Evolutionary conservation across 306 rosid species (phyloP).

Genomic region (Cucurbita moschata): DNA sequence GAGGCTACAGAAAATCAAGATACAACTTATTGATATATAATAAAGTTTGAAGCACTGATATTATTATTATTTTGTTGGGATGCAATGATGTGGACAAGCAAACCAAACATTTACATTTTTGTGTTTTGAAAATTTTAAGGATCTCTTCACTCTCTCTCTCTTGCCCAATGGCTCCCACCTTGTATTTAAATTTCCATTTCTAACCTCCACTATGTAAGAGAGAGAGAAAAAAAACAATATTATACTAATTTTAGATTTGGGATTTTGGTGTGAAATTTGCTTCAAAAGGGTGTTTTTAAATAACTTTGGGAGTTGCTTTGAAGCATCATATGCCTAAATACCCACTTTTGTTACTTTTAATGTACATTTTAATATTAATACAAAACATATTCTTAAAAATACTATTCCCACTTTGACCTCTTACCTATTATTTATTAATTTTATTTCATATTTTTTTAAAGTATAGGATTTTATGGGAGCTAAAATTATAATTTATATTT

Average conservation of each 20-base stretch:
- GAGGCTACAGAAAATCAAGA: neutral
- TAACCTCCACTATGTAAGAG: neutral
- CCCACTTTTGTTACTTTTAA: too few relatives aligned
- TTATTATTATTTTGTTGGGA: neutral
- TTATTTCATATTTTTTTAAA: too few relatives aligned
- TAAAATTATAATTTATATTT: too few relatives aligned
- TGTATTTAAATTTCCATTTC: neutral
- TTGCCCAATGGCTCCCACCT: neutral
- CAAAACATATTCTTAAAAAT: too few relatives aligned
- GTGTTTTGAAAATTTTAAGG: slow-evolving; percentile 1
- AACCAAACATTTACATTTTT: neutral
- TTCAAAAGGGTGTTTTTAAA: neutral
- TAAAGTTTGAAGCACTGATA: too few relatives aligned
- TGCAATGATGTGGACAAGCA: slow-evolving; percentile 4
- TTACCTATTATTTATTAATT: too few relatives aligned
- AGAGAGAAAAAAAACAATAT: neutral
- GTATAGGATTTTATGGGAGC: too few relatives aligned
- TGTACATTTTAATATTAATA: too few relatives aligned
- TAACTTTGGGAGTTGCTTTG: neutral
- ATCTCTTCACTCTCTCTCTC: neutral
- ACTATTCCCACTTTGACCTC: too few relatives aligned
- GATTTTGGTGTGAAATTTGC: neutral
- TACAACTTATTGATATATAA: neutral
- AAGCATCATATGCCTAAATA: neutral
- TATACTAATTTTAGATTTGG: neutral